phyloP scores from a whole-genome alignment of 345 rosid species.

The Aquilaria sinensis region DNA sequence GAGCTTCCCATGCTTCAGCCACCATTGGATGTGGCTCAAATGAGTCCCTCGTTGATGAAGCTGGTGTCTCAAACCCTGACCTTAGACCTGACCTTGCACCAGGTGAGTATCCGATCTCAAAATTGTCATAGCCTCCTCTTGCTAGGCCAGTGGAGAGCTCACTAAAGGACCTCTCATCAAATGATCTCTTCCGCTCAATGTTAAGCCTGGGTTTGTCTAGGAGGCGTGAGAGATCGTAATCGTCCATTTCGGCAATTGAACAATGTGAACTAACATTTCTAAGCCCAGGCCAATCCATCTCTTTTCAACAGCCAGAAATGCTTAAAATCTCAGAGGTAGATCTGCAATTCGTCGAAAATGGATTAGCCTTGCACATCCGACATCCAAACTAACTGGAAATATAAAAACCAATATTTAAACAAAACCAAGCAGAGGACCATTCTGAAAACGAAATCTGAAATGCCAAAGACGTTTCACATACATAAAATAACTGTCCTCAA shows the following conservation, averaged over 20 bases:
- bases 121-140: constrained; percentile 38
- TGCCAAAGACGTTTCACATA: not conserved
- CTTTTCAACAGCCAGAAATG: constrained; percentile 9
- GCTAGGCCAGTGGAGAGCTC: constrained; percentile 61
- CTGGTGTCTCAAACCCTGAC: constrained; percentile 45
- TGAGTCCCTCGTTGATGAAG: constrained; percentile 62
- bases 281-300: constrained; percentile 60
- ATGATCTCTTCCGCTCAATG: constrained; percentile 80
- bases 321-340: not conserved
- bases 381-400: not conserved
- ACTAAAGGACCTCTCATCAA: constrained; percentile 78
- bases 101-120: constrained; percentile 46
- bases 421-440: not conserved
- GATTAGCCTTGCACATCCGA: constrained; percentile 4
- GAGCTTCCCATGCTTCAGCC: constrained; percentile 85
- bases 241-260: constrained; percentile 65
- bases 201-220: constrained; percentile 72
- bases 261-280: constrained; percentile 62
- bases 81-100: constrained; percentile 44
- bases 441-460: not conserved
- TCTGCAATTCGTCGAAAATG: constrained; percentile 1
- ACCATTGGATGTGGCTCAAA: constrained; percentile 52
- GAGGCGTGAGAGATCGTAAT: constrained; percentile 62
- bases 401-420: too few relatives aligned
- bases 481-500: not conserved